phyloP scores from a whole-genome alignment of 768 basidiomycete species.

The Chalciporus pseudorubinellus region DNA sequence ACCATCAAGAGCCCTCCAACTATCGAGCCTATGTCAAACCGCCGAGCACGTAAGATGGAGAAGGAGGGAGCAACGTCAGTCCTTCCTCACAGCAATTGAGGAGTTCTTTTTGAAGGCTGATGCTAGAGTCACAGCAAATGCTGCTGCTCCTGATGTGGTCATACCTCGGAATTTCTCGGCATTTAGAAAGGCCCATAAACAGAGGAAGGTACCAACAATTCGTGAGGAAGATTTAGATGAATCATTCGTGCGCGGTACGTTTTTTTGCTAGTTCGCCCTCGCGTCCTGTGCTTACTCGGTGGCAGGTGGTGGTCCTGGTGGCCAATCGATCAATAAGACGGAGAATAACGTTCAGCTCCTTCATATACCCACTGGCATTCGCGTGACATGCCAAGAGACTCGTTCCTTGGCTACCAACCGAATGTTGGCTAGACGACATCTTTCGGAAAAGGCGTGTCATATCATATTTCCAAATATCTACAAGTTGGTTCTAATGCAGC shows the following conservation, averaged over 20 bases:
- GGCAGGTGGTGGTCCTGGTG: slow-evolving; percentile 86
- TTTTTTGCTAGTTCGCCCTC: background rate
- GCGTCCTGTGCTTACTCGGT: slow-evolving; percentile 7
- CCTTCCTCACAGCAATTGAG: slow-evolving; percentile 26
- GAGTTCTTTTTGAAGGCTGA: slow-evolving; percentile 28
- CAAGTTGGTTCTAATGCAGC: slow-evolving; percentile 18
- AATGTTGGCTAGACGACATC: slow-evolving; percentile 65
- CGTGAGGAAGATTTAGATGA: slow-evolving; percentile 84
- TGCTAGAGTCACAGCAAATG: slow-evolving; percentile 29
- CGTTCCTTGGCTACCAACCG: slow-evolving; percentile 81
- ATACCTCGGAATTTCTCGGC: slow-evolving; percentile 57
- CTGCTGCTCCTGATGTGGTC: slow-evolving; percentile 28
- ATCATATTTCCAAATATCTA: slow-evolving; percentile 18
- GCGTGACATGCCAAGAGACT: slow-evolving; percentile 86
- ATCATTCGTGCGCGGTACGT: slow-evolving; percentile 77
- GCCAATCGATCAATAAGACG: slow-evolving; percentile 97
- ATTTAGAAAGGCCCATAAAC: slow-evolving; percentile 65
- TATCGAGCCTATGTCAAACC: slow-evolving; percentile 40
- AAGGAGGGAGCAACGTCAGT: slow-evolving; percentile 33
- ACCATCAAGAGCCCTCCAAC: slow-evolving; percentile 62
- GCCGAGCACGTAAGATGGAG: slow-evolving; percentile 46
- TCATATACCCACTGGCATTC: slow-evolving; percentile 85
- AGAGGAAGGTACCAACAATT: slow-evolving; percentile 63
- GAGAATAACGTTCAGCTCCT: slow-evolving; percentile 87
- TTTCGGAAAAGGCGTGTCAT: slow-evolving; percentile 72